These are phyloP conservation scores for Malassezia obtusa DNA, from an alignment of 1,284 basidiomycete genomes.

Conservation along the genomic window DNA sequence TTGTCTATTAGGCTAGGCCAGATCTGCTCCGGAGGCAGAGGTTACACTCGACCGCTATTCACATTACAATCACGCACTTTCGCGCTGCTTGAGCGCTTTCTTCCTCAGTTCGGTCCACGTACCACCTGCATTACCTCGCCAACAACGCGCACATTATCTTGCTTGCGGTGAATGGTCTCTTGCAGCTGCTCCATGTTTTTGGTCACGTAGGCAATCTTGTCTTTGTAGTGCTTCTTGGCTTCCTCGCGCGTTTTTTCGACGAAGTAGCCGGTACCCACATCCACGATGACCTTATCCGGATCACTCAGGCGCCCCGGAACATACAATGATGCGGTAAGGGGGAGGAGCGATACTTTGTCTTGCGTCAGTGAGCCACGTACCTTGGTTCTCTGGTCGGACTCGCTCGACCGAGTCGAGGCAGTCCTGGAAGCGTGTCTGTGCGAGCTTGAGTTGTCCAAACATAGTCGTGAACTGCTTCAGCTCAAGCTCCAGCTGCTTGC, in stretches of 20 bases:
- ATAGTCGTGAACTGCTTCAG: constrained; percentile 81
- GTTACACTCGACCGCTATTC: too few species aligned
- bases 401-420: constrained; percentile 76
- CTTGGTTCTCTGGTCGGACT: constrained; percentile 59
- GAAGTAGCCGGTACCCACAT: constrained; percentile 92
- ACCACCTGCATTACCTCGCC: constrained; percentile 40
- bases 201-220: constrained; percentile 37
- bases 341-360: constrained; percentile 82
- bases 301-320: constrained; percentile 82
- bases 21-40: too few species aligned
- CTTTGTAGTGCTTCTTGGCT: constrained; percentile 35
- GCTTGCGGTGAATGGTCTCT: constrained; percentile 40
- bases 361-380: constrained; percentile 51
- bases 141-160: constrained; percentile 43
- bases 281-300: constrained; percentile 76
- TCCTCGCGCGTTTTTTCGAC: constrained; percentile 61
- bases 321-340: constrained; percentile 85
- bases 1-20: too few species aligned
- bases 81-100: background rate
- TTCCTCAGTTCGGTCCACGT: constrained; percentile 13
- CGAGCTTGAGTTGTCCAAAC: constrained; percentile 81
- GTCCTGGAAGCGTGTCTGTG: constrained; percentile 79
- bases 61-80: background rate
- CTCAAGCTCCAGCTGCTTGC: constrained; percentile 58
- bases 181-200: constrained; percentile 43